Percentiles rank a stretch among this genome's conserved stretches.
phyloP scores from a whole-genome alignment of 179 eudicot genomes.

The Gypsophila paniculata region DNA sequence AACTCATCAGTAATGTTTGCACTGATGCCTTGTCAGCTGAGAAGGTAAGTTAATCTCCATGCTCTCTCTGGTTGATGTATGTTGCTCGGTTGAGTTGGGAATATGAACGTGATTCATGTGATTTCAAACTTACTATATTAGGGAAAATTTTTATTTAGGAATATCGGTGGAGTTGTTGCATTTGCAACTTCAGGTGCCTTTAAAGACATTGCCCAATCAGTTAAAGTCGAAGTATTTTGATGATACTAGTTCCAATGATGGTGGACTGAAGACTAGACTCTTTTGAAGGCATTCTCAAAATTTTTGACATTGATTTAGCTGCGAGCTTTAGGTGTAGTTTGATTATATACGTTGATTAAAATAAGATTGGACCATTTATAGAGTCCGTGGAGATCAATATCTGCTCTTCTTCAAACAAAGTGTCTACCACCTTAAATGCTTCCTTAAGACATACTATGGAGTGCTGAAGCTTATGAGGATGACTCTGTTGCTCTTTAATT shows the following conservation, averaged over 20 bases:
- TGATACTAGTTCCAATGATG: background rate
- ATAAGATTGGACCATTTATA: background rate
- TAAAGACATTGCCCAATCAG: background rate
- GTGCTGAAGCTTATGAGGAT: too few relatives aligned
- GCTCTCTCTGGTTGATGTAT: background rate
- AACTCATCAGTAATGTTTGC: slow-evolving; percentile 96
- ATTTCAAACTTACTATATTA: background rate
- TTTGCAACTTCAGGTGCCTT: background rate
- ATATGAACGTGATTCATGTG: background rate
- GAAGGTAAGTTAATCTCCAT: slow-evolving; percentile 54
- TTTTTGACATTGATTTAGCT: background rate
- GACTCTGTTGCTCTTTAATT: too few relatives aligned
- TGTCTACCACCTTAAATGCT: background rate
- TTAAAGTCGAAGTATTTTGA: background rate
- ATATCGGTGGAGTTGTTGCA: background rate
- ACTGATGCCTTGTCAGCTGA: slow-evolving; percentile 98
- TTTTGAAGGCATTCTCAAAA: background rate
- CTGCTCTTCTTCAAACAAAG: background rate
- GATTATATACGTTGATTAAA: background rate
- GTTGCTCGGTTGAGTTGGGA: background rate
- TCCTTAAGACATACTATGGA: background rate
- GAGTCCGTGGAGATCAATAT: background rate
- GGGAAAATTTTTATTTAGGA: too few relatives aligned
- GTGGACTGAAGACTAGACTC: background rate
- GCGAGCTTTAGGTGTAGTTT: background rate